Conservation (phyloP, 352 stramenopile species). For the Phytophthora quininea region DNA sequence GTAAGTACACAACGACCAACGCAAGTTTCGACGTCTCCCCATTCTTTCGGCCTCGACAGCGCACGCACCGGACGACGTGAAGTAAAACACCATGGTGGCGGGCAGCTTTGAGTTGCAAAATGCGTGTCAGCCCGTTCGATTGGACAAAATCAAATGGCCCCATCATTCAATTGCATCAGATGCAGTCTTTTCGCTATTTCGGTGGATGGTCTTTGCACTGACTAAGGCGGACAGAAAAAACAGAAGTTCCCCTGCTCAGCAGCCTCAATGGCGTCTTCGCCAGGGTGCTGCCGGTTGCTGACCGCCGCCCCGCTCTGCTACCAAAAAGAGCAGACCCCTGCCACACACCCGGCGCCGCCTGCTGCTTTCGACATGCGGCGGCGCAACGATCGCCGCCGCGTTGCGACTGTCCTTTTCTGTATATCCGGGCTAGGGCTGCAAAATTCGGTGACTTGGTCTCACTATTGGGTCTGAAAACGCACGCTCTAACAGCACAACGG, state of each 20-base stretch:
- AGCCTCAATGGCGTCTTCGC: neutral
- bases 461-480: conserved; percentile 14
- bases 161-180: neutral
- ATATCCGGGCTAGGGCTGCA: conserved; percentile 20
- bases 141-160: neutral
- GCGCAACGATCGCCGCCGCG: neutral
- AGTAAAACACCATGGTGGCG: conserved; percentile 78
- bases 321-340: no score
- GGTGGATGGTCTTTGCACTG: neutral
- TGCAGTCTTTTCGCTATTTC: neutral
- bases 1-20: neutral
- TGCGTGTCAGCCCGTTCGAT: conserved; percentile 1
- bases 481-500: neutral
- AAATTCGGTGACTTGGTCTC: conserved; percentile 25
- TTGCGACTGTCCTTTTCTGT: conserved; percentile 2
- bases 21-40: neutral
- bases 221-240: conserved; percentile 1
- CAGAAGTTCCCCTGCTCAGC: neutral
- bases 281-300: no score
- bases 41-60: no score
- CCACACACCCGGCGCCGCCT: neutral
- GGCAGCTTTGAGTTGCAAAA: neutral
- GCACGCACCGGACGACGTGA: conserved; percentile 77
- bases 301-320: no score
- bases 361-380: neutral